These are phyloP conservation scores for Rhododendron kiyosumense DNA, from an alignment of 148 eudicot species.

Conservation along the genomic window DNA sequence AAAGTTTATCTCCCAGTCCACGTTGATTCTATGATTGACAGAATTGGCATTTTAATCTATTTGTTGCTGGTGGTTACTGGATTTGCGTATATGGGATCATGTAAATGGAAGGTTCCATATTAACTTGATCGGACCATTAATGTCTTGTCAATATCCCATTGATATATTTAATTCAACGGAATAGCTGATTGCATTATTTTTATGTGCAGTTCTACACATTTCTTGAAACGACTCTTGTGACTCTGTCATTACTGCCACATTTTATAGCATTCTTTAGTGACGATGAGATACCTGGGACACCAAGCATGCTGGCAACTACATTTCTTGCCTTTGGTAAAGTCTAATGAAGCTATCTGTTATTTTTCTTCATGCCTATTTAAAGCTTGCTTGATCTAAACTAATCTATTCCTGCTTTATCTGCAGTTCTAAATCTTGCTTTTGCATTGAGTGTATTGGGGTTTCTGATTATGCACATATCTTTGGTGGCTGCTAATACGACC, in stretches of 20 bases:
- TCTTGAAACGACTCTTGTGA: slow-evolving; percentile 81
- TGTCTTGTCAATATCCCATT: not conserved
- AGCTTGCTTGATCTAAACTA: slow-evolving; percentile 5
- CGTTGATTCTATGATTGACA: not conserved
- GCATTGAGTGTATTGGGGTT: slow-evolving; percentile 89
- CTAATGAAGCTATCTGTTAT: slow-evolving; percentile 1
- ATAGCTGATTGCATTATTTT: slow-evolving; percentile 12
- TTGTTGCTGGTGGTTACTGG: not conserved
- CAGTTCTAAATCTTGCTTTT: slow-evolving; percentile 93
- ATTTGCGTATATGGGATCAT: not conserved
- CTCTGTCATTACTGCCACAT: slow-evolving; percentile 72
- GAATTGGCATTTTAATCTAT: not conserved
- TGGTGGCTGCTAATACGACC: slow-evolving; percentile 81
- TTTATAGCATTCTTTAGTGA: slow-evolving; percentile 93
- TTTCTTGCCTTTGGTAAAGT: slow-evolving; percentile 91
- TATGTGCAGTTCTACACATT: slow-evolving; percentile 91
- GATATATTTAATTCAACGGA: not conserved
- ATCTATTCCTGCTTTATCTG: slow-evolving; percentile 11
- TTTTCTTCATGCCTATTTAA: not conserved
- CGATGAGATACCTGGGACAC: slow-evolving; percentile 86
- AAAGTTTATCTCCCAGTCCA: not conserved
- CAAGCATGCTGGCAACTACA: slow-evolving; percentile 89
- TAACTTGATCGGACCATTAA: not conserved
- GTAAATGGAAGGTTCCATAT: not conserved
- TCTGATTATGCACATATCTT: slow-evolving; percentile 91